Evolutionary conservation across 768 basidiomycete species (phyloP).

Genomic region (Boletus reticulatus): DNA sequence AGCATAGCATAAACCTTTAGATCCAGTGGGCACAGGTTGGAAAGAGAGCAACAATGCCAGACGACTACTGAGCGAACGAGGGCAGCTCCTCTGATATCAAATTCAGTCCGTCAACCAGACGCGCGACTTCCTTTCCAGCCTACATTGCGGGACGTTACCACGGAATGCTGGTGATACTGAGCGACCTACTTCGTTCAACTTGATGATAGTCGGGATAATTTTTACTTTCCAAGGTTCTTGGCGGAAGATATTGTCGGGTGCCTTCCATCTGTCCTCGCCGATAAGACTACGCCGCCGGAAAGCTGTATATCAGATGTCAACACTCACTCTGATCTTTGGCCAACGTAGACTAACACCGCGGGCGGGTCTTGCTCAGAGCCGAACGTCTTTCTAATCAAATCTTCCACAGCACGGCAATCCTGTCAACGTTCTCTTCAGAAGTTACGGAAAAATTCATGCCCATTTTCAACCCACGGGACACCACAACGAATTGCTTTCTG

Average conservation of each 20-base stretch:
- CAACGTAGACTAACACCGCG: slow-evolving; percentile 67
- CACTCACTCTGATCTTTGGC: slow-evolving; percentile 59
- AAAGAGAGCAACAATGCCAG: not conserved
- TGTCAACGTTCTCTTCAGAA: slow-evolving; percentile 27
- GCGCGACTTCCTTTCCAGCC: slow-evolving; percentile 27
- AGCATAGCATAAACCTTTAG: not conserved
- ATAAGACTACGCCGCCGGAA: not conserved
- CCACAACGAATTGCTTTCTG: slow-evolving; percentile 54
- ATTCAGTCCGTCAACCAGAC: slow-evolving; percentile 30
- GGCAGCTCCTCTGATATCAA: slow-evolving; percentile 19
- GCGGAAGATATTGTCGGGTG: slow-evolving; percentile 54
- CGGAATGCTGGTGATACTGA: slow-evolving; percentile 2
- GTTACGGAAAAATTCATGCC: not conserved
- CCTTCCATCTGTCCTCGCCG: slow-evolving; percentile 57
- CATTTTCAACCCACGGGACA: slow-evolving; percentile 53
- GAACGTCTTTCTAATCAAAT: slow-evolving; percentile 52
- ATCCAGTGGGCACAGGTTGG: slow-evolving; percentile 6
- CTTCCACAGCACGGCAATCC: slow-evolving; percentile 70
- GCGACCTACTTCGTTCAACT: slow-evolving; percentile 50
- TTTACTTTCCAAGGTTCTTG: slow-evolving; percentile 59
- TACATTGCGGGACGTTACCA: slow-evolving; percentile 1
- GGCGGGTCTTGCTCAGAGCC: slow-evolving; percentile 41
- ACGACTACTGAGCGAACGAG: slow-evolving; percentile 17
- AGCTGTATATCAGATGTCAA: not conserved
- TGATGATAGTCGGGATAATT: slow-evolving; percentile 66